Evolutionary conservation across 2,329 filamentous ascomycete genomes (phyloP).

Genomic region (Scedosporium apiospermum): DNA sequence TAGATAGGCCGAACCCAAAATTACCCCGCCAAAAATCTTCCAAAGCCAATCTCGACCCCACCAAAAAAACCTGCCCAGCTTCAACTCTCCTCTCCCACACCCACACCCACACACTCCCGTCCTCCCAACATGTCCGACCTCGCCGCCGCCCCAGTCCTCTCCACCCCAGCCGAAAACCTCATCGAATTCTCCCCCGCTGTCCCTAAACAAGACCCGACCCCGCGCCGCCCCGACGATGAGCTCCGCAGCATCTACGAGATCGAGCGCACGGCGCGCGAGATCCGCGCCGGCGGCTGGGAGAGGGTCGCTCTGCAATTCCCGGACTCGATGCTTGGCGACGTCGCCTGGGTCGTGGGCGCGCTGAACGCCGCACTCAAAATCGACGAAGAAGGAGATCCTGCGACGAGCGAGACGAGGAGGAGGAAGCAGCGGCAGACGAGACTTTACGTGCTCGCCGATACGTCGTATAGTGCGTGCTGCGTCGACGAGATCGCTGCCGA

Average conservation of each 20-base stretch:
- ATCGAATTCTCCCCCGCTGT: slow-evolving; percentile 41
- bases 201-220: slow-evolving; percentile 20
- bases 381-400: not conserved
- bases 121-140: slow-evolving; percentile 35
- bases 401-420: not conserved
- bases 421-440: slow-evolving; percentile 18
- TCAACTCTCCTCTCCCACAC: not conserved
- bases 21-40: not conserved
- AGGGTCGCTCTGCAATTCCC: slow-evolving; percentile 91
- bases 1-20: too few species aligned
- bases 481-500: slow-evolving; percentile 96
- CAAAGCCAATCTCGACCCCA: not conserved
- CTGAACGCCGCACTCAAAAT: slow-evolving; percentile 15
- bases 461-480: slow-evolving; percentile 93
- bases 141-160: slow-evolving; percentile 48
- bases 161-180: slow-evolving; percentile 51
- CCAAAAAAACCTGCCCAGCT: not conserved
- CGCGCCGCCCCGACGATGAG: slow-evolving; percentile 50
- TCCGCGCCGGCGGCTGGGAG: slow-evolving; percentile 60
- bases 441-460: slow-evolving; percentile 85
- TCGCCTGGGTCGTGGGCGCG: slow-evolving; percentile 65
- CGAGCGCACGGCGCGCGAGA: slow-evolving; percentile 65
- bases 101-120: not conserved
- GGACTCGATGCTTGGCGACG: slow-evolving; percentile 83
- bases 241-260: slow-evolving; percentile 77